phyloP scores from a whole-genome alignment of 352 stramenopile genomes.

The Lagenidium sp. region DNA sequence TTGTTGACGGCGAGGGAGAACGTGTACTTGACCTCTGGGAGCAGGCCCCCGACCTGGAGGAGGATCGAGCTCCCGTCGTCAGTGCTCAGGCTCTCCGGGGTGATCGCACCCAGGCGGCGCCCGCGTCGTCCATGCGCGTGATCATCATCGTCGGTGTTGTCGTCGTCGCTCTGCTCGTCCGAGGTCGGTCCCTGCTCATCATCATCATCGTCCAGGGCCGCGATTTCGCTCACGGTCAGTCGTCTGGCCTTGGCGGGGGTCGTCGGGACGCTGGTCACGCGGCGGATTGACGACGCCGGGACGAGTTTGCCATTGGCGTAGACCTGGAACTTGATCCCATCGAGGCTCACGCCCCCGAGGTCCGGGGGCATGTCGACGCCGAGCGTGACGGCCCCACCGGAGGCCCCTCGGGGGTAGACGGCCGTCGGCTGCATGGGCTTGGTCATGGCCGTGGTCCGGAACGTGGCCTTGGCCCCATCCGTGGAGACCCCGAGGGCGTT shows the following conservation, averaged over 20 bases:
- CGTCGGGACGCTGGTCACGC: too few relatives aligned
- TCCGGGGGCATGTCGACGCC: conserved; percentile 22
- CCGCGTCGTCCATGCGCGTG: too few relatives aligned
- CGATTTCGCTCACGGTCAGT: too few relatives aligned
- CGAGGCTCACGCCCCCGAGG: conserved; percentile 24
- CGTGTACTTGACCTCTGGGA: conserved; percentile 26
- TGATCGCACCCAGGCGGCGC: too few relatives aligned
- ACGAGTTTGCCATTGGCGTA: conserved; percentile 30
- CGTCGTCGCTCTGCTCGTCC: background rate
- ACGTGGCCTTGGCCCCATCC: conserved; percentile 12
- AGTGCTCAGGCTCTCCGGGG: too few relatives aligned
- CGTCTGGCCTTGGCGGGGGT: too few relatives aligned
- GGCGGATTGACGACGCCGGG: background rate
- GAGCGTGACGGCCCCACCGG: conserved; percentile 30
- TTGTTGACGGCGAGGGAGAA: conserved; percentile 35
- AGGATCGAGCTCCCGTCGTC: too few relatives aligned
- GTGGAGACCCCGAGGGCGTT: conserved; percentile 33
- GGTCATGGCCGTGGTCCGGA: conserved; percentile 19
- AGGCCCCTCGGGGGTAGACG: conserved; percentile 16
- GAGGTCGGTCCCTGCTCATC: too few relatives aligned
- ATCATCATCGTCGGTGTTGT: too few relatives aligned
- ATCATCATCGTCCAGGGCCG: background rate
- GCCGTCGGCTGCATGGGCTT: conserved; percentile 17
- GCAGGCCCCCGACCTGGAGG: conserved; percentile 36
- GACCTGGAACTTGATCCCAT: conserved; percentile 24